Evolutionary conservation across 208 protist genomes (phyloP), one percentile per base, ranked within the genome.

Genomic region (Balamuthia mandrillaris): DNA sequence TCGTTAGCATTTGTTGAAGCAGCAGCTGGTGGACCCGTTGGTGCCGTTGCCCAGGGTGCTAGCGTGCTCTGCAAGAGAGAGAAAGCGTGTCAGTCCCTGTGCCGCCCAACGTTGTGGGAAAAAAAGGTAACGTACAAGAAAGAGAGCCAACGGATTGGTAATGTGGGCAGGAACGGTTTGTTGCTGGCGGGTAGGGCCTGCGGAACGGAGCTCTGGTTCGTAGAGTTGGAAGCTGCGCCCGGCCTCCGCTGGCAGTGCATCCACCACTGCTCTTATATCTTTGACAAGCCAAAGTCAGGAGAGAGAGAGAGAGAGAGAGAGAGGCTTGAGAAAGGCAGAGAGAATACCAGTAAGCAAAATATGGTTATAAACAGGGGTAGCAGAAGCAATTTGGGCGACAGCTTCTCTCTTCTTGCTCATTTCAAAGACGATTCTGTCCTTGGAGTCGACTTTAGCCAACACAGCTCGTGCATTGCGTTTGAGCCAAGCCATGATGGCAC

Each of bases 361-460:
- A 60, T 27, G 5, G 31, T 60, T 3, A 27, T 3, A 60, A 27
- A 60, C n/a, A n/a, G n/a, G n/a, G n/a, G n/a, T n/a, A n/a, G n/a
- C n/a, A n/a, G n/a, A n/a, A n/a, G n/a, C n/a, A n/a, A n/a, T n/a
- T n/a, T n/a, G n/a, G n/a, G n/a, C n/a, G n/a, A n/a, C n/a, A n/a
- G n/a, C n/a, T n/a, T n/a, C n/a, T n/a, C n/a, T n/a, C n/a, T n/a
- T n/a, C n/a, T 78, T 49, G 31, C 45, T 29, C 68, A 78, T 78
- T 2, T 42, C 58, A 49, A 60, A 78, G 12, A 78, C 68, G 45
- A 78, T 58, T 42, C 58, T 49, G 47, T 78, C 68, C 29, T 37
- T 78, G 44, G 68, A 42, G 18, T 78, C 68, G 24, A 78, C 68
- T 78, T 78, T 16, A 78, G 68, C 68, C 68, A 78, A 29, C 37